These are phyloP conservation scores for Tremellales sp. DNA, from an alignment of 1,284 basidiomycete species.

Conservation along the genomic window DNA sequence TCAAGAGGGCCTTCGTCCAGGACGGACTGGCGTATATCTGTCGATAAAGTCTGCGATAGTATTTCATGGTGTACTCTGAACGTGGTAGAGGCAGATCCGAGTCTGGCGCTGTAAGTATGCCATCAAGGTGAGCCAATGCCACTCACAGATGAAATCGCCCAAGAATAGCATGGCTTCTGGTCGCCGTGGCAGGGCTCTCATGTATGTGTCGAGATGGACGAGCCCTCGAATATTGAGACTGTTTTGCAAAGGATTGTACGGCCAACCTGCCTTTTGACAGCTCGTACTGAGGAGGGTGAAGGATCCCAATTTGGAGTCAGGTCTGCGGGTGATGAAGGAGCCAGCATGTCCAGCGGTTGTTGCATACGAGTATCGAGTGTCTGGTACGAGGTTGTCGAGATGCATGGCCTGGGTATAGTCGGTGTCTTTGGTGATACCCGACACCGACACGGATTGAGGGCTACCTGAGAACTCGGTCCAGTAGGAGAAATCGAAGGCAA, in stretches of 20 bases:
- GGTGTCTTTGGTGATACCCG: not conserved
- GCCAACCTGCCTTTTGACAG: slow-evolving; percentile 12
- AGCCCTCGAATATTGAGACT: slow-evolving; percentile 5
- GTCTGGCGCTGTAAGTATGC: slow-evolving; percentile 1
- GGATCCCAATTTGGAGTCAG: not conserved
- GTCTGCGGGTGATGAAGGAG: slow-evolving; percentile 5
- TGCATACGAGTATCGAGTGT: slow-evolving; percentile 6
- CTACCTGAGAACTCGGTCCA: not conserved
- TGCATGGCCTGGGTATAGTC: slow-evolving; percentile 4
- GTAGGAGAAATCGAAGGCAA: not conserved
- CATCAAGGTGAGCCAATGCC: not conserved
- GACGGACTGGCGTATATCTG: slow-evolving; percentile 14
- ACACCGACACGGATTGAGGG: too few relatives aligned
- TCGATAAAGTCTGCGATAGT: slow-evolving; percentile 11
- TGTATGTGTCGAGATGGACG: slow-evolving; percentile 3
- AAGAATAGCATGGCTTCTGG: slow-evolving; percentile 12
- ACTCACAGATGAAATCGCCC: slow-evolving; percentile 15
- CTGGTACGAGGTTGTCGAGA: slow-evolving; percentile 1
- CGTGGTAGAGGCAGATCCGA: slow-evolving; percentile 8
- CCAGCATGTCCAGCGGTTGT: not conserved
- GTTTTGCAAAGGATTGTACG: slow-evolving; percentile 10
- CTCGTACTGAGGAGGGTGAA: slow-evolving; percentile 11
- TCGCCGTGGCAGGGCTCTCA: slow-evolving; percentile 1
- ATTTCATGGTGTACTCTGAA: slow-evolving; percentile 6
- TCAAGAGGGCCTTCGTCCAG: slow-evolving; percentile 7